Evolutionary conservation across 352 stramenopile genomes (phyloP).

Genomic region (Globisporangium solare): DNA sequence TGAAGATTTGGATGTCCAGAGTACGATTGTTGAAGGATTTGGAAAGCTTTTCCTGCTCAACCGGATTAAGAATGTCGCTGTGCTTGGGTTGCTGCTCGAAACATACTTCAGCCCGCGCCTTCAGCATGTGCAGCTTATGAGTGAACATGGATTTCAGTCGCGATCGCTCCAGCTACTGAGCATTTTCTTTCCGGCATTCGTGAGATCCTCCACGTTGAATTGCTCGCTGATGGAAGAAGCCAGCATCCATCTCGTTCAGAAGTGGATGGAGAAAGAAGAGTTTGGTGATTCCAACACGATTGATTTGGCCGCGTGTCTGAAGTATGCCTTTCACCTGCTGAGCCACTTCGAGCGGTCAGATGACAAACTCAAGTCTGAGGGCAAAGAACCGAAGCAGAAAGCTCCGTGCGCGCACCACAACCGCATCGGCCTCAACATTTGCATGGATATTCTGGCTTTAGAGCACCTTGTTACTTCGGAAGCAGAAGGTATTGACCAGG

Average conservation of each 20-base stretch:
- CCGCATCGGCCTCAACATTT: conserved; percentile 64
- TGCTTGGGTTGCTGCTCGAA: conserved; percentile 62
- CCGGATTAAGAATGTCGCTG: conserved; percentile 54
- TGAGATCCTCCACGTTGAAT: conserved; percentile 42
- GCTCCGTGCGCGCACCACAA: conserved; percentile 63
- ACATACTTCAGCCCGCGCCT: conserved; percentile 66
- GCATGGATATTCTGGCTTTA: conserved; percentile 63
- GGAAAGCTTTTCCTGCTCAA: conserved; percentile 72
- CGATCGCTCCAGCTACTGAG: conserved; percentile 64
- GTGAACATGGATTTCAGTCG: conserved; percentile 58
- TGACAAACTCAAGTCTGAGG: conserved; percentile 10
- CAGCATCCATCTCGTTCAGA: conserved; percentile 55
- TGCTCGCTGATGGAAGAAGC: conserved; percentile 65
- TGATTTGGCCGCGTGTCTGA: conserved; percentile 44
- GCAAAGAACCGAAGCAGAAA: conserved; percentile 9
- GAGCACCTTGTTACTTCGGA: conserved; percentile 30
- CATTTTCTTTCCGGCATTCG: conserved; percentile 73
- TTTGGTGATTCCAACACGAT: conserved; percentile 34
- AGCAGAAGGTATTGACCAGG: conserved; percentile 14
- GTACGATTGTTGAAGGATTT: conserved; percentile 73
- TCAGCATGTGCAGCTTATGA: conserved; percentile 43
- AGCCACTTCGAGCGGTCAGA: conserved; percentile 36
- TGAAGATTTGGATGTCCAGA: conserved; percentile 68
- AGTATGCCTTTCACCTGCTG: conserved; percentile 62
- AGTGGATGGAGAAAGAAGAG: conserved; percentile 47